Base-by-base conservation (phyloP, 2,329 filamentous ascomycete species). In the Colletotrichum filicis region DNA sequence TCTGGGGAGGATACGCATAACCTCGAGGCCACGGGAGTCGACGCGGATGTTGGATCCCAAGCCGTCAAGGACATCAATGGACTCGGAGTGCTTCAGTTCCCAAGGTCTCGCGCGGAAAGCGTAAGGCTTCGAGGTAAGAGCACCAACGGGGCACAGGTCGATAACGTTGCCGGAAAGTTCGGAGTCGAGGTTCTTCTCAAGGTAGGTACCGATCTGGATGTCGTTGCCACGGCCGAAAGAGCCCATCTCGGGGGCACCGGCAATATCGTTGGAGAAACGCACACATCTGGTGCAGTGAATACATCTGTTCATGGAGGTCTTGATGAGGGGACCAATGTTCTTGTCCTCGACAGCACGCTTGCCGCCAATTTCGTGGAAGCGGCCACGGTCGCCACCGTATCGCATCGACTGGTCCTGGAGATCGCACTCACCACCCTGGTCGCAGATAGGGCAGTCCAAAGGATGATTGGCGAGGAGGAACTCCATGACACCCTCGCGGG, bases 271-370 rank as follows among this genome's bases (percentile, higher is more conserved):
- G 82, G 97, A 94, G 85, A 99, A 99, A 81, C 97, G 95, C 78
- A 99, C 92, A 85, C 97, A 99, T 80, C 97, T 92, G 76, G 97
- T 99, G 89, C 97, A 99, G 88, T 99, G 97, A 80, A 99, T 99
- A 85, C 97, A 99, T 83, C 97, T 91, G 89, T 99, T 99, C 97
- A 99, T 99, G 62, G 97, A 99, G 4, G 97, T 99, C 91, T 99
- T 99, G 86, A 99, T 94, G 78, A 99, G 85, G 66, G 97, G 97
- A 46, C 97, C 97, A 80, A 99, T 98, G 85, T 99, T 98, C 90
- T 99, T 99, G 85, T 99, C 97, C 87, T 99, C 97, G 52, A 98
- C 95, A 30, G 95, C 97, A 87, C 97, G 94, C 90, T 99, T 99
- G 85, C 97, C 97, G 68, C 91, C 92, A 80, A 97, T 86, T 85